Evolutionary conservation across 345 rosid species (phyloP), one percentile per base, ranked within the genome.

Genomic region (Bruguiera sexangula): DNA sequence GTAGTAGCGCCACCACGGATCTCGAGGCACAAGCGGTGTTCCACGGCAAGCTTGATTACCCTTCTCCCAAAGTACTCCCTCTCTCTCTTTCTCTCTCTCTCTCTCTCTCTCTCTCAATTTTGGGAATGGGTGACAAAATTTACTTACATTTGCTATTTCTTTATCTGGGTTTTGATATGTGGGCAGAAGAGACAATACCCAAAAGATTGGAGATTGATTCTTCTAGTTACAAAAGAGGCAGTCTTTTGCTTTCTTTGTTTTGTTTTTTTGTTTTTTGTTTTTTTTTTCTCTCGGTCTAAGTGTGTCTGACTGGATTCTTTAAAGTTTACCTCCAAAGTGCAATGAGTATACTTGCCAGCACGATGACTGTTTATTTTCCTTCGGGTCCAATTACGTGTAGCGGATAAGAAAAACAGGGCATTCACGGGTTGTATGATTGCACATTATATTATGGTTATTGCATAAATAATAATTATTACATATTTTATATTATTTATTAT

Each of bases 351-450:
- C 69, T 60, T 76, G 66, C 65, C 59, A 70, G 67, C 68, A 54
- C 74, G 83, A 76, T 46, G 83, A 74, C 79, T 54, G 62, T 63
- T 74, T 73, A 52, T 52, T 77, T 61, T 78, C 46, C 13, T 37
- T 37, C 13, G 13, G 13, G 13, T 37, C 13, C 3, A 9, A 37
- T 37, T 37, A 37, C 43, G 8, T 11, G 48, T 0, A 39, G 16
- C 4, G 4, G 48, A 6, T 8, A 2, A 34, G 37, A 4, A 5
- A 31, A 5, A 31, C 32, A 31, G 32, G 32, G 32, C 32, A 31
- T 3, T 31, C 5, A 32, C 36, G 36, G 8, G 36, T 32, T 32
- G 7, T 32, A 32, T 32, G 36, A 6, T 32, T 32, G 1, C 10
- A 34, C 9, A 6, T 34, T 34, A 27, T 27, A 27, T 27, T 27